phyloP scores from a whole-genome alignment of 2,329 filamentous ascomycete genomes.

The Drechslera avenae region DNA sequence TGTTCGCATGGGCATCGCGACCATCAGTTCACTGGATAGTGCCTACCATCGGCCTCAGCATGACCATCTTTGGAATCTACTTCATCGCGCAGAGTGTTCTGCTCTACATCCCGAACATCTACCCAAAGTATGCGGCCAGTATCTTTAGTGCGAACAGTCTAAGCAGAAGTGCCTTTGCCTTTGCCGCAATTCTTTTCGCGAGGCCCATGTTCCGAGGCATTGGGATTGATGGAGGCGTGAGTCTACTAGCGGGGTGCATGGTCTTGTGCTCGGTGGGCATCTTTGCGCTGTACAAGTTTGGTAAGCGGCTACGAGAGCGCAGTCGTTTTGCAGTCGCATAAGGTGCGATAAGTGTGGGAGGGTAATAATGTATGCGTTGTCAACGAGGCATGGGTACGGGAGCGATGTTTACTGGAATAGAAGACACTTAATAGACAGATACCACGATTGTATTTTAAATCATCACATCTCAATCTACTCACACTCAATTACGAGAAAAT shows the following conservation, averaged over 20 bases:
- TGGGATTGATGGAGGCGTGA: slow-evolving; percentile 63
- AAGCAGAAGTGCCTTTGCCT: slow-evolving; percentile 61
- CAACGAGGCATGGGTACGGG: not conserved
- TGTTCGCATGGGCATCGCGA: slow-evolving; percentile 69
- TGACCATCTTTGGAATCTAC: slow-evolving; percentile 53
- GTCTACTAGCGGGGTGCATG: slow-evolving; percentile 58
- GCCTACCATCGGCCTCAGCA: slow-evolving; percentile 57
- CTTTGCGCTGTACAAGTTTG: slow-evolving; percentile 62
- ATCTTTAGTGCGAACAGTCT: slow-evolving; percentile 69
- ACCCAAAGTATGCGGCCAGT: slow-evolving; percentile 52
- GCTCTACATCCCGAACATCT: slow-evolving; percentile 69
- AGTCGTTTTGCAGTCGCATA: slow-evolving; percentile 60
- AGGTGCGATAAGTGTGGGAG: not conserved
- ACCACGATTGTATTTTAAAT: too few relatives aligned
- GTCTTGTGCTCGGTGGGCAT: slow-evolving; percentile 57
- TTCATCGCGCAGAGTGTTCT: slow-evolving; percentile 55
- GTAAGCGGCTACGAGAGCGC: slow-evolving; percentile 59
- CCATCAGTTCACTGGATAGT: slow-evolving; percentile 61
- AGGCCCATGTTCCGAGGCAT: slow-evolving; percentile 63
- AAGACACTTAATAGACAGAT: not conserved
- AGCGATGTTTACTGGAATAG: not conserved
- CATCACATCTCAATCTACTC: too few relatives aligned
- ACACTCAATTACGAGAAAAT: too few relatives aligned
- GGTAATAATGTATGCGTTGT: too few relatives aligned
- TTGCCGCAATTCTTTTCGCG: slow-evolving; percentile 63